Conservation (phyloP, 139 green algal species). For the Closterium sp. region DNA sequence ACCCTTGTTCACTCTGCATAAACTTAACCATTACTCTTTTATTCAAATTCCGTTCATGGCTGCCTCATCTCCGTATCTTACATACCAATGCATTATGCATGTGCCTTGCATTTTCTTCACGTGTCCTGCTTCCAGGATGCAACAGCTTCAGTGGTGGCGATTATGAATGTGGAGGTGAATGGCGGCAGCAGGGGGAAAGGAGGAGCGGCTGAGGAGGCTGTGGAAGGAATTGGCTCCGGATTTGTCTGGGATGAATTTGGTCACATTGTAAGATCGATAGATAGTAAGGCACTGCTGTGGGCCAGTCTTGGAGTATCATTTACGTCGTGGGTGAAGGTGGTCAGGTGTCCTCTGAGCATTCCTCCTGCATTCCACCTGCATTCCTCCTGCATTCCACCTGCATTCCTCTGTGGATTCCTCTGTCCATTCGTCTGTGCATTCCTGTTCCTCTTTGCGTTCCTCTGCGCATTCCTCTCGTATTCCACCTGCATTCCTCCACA, state of each 20-base stretch:
- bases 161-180: slow-evolving; percentile 22
- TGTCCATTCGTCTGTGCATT: too few relatives aligned
- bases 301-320: neutral
- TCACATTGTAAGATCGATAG: slow-evolving; percentile 56
- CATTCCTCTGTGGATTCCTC: too few relatives aligned
- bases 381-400: neutral
- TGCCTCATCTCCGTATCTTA: neutral
- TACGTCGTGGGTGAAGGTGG: neutral
- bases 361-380: neutral
- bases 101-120: neutral
- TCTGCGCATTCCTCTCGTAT: too few relatives aligned
- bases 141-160: slow-evolving; percentile 18
- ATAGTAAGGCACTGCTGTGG: neutral
- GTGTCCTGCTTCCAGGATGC: slow-evolving; percentile 5
- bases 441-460: too few relatives aligned
- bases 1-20: too few relatives aligned
- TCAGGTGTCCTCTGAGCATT: neutral
- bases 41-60: too few relatives aligned
- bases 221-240: slow-evolving; percentile 68
- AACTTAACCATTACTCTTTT: too few relatives aligned
- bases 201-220: slow-evolving; percentile 3
- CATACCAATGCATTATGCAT: neutral
- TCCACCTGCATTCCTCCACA: neutral
- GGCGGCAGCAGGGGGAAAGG: neutral
- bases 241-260: slow-evolving; percentile 71